Evolutionary conservation across 495 filamentous ascomycete species (phyloP).

Genomic region (Astrothelium subdiscretum): DNA sequence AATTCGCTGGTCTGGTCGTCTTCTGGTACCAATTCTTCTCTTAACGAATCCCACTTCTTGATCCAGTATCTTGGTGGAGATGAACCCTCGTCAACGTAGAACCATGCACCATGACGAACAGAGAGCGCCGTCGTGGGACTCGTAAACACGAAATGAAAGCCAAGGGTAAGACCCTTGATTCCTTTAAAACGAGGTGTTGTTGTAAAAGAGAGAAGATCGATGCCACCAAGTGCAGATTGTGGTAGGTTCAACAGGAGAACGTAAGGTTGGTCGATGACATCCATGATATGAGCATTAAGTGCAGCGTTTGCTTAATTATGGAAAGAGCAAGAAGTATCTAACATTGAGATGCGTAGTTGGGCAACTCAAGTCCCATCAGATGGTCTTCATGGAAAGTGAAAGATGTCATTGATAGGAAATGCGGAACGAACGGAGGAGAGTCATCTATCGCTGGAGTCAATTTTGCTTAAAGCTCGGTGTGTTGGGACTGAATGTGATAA

Average conservation of each 20-base stretch:
- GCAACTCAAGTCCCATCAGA: too few relatives aligned
- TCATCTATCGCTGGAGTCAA: too few relatives aligned
- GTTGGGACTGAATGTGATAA: too few relatives aligned
- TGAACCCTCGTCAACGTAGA: slow-evolving; percentile 30
- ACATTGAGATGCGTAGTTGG: too few relatives aligned
- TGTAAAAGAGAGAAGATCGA: slow-evolving; percentile 34
- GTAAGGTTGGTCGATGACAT: slow-evolving; percentile 6
- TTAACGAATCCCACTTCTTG: slow-evolving; percentile 44
- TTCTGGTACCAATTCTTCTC: slow-evolving; percentile 26
- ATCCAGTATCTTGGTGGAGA: slow-evolving; percentile 30
- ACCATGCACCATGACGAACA: slow-evolving; percentile 51
- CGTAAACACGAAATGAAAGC: slow-evolving; percentile 47
- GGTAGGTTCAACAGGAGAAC: slow-evolving; percentile 29
- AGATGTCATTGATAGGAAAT: too few relatives aligned
- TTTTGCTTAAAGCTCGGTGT: too few relatives aligned
- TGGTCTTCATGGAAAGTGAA: too few relatives aligned
- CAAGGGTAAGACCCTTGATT: slow-evolving; percentile 47
- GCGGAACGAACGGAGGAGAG: too few relatives aligned
- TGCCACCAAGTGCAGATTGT: slow-evolving; percentile 23
- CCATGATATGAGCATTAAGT: slow-evolving; percentile 7
- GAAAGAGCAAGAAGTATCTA: neutral
- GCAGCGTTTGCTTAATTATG: neutral
- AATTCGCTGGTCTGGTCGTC: slow-evolving; percentile 21
- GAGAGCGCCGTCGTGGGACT: slow-evolving; percentile 36
- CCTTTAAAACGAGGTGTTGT: slow-evolving; percentile 40